Base-by-base conservation (phyloP, 2,329 filamentous ascomycete genomes). In the Penicillium aurantiogriseum region DNA sequence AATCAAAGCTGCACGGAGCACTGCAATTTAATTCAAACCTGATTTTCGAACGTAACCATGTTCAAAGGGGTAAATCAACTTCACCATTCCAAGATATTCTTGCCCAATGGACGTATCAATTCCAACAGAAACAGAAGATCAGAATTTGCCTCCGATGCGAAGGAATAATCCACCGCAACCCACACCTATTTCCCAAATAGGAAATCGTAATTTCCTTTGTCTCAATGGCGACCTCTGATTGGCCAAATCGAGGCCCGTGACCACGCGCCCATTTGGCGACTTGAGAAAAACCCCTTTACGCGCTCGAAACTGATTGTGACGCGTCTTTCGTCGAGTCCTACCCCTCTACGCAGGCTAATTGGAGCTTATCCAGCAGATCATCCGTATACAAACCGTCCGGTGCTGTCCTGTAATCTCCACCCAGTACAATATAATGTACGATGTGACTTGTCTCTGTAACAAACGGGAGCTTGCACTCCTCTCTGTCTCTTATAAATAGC, bases 191-290 rank as follows among this genome's bases (percentile, higher is more conserved):
- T 25, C 46, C 51, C 13, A 43, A 42, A 46, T 15, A 36, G 46
- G 31, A 44, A 58, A 33, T 8, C 17, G 39, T 29, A 61, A 60
- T 65, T 59, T 63, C 55, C 57, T 57, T 50, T 19, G 38, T 44
- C 61, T 50, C 57, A 52, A 58, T 29, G 1, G 4, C 23, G 11
- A 3, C 58, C 23, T 53, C 36, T 64, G 17, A 71, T 69, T 71
- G 67, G 68, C 11, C 23, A 10, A 2, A 19, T 53, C 40, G 40
- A 48, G 29, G 62, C 71, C 64, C 71, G 71, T 75, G 73, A 75
- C 63, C 53, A 59, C 73, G 73, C 66, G 73, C 54, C 58, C 57
- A 69, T 74, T 74, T 74, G 70, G 71, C 70, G 71, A 73, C 69
- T 46, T 43, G 27, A 35, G 21, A 47, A 62, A 61, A 65, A 62